phyloP scores from a whole-genome alignment of 2,329 filamentous ascomycete genomes.

The Malbranchea cinnamomea region DNA sequence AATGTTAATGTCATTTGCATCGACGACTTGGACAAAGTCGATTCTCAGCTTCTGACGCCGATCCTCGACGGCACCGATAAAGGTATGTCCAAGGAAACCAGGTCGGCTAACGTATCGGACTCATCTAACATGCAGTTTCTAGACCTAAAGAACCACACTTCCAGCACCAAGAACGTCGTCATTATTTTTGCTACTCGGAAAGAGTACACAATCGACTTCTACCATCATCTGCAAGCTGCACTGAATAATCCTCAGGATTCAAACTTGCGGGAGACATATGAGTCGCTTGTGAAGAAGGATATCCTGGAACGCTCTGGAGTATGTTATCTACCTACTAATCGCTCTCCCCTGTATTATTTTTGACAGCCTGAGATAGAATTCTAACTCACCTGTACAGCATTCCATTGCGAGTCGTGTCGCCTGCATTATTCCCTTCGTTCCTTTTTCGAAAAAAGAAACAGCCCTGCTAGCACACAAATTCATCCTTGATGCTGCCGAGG shows the following conservation, averaged over 20 bases:
- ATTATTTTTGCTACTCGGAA: slow-evolving; percentile 23
- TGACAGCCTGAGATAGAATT: too few species aligned
- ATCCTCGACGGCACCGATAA: slow-evolving; percentile 22
- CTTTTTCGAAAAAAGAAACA: slow-evolving; percentile 26
- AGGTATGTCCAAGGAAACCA: slow-evolving; percentile 6
- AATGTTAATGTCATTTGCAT: slow-evolving; percentile 5
- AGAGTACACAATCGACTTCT: slow-evolving; percentile 9
- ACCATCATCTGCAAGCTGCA: too few species aligned
- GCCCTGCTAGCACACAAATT: slow-evolving; percentile 30
- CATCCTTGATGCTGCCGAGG: slow-evolving; percentile 18
- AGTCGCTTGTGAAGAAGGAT: slow-evolving; percentile 6
- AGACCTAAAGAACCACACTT: neutral
- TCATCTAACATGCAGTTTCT: slow-evolving; percentile 27
- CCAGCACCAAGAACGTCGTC: slow-evolving; percentile 18
- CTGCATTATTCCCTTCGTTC: slow-evolving; percentile 29
- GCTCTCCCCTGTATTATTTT: too few species aligned
- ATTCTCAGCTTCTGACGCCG: slow-evolving; percentile 35
- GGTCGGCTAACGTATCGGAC: neutral
- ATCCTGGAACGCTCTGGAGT: slow-evolving; percentile 6
- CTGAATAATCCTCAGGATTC: too few species aligned
- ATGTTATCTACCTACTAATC: too few species aligned
- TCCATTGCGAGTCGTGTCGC: slow-evolving; percentile 31
- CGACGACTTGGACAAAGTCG: slow-evolving; percentile 14
- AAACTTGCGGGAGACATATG: too few species aligned
- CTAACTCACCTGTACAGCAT: slow-evolving; percentile 12